Percentiles rank a stretch among this genome's conserved stretches.
Evolutionary conservation across 75 land plant species (phyloP).

Genomic region (Picea sitchensis): DNA sequence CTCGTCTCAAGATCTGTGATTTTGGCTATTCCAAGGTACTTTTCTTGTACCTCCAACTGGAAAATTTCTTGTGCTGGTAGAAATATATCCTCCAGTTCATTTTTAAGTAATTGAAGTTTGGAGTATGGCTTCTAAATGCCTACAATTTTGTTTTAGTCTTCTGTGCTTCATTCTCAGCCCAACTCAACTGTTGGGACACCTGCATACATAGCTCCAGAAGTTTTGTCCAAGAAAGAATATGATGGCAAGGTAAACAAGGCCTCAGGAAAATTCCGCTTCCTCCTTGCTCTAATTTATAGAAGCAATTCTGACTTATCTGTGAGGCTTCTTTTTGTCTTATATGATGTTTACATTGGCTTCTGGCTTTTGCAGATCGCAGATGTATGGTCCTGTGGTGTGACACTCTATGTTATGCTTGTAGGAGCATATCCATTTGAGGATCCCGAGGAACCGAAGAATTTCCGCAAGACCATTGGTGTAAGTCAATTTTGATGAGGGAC

Average conservation of each 20-base stretch:
- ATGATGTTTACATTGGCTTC: too few relatives aligned
- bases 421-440: constrained; percentile 71
- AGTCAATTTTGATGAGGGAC: not conserved
- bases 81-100: too few relatives aligned
- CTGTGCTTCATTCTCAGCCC: constrained; percentile 59
- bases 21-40: constrained; percentile 65
- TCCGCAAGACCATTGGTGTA: constrained; percentile 50
- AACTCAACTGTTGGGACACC: constrained; percentile 73
- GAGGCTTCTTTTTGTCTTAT: not conserved
- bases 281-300: too few relatives aligned
- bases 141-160: constrained; percentile 28
- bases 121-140: too few relatives aligned
- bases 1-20: constrained; percentile 61
- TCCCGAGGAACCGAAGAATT: constrained; percentile 54
- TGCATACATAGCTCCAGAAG: constrained; percentile 72
- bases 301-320: too few relatives aligned
- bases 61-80: too few relatives aligned
- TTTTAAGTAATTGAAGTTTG: too few relatives aligned
- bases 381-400: constrained; percentile 73
- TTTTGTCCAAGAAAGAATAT: constrained; percentile 56
- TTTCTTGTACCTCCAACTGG: too few relatives aligned
- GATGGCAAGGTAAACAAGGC: constrained; percentile 51
- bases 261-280: too few relatives aligned
- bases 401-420: constrained; percentile 60
- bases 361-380: constrained; percentile 45